These are phyloP conservation scores for Fusarium albosuccineum DNA, from an alignment of 2,329 filamentous ascomycete genomes.

Conservation along the genomic window DNA sequence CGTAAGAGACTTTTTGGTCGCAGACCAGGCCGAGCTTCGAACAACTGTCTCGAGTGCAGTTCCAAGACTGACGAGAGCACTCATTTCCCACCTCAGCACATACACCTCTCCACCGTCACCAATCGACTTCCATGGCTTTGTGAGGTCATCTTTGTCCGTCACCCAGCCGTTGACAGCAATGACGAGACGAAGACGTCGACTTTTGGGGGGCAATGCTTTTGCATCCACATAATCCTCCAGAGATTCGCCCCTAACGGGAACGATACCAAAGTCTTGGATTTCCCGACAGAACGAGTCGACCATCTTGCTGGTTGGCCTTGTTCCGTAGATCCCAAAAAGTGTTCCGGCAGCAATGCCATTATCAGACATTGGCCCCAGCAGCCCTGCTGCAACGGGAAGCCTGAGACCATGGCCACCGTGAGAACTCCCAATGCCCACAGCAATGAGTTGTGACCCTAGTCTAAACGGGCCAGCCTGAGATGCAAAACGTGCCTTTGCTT, in stretches of 20 bases:
- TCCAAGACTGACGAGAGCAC: constrained; percentile 82
- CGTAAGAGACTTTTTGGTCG: constrained; percentile 68
- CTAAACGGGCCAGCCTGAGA: constrained; percentile 63
- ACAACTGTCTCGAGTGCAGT: constrained; percentile 82
- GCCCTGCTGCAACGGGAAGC: constrained; percentile 78
- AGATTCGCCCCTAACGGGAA: constrained; percentile 73
- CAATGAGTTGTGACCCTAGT: constrained; percentile 81
- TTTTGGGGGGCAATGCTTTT: constrained; percentile 64
- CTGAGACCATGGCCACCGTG: constrained; percentile 83
- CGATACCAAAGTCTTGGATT: constrained; percentile 88
- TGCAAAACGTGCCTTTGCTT: constrained; percentile 76
- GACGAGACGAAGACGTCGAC: constrained; percentile 81
- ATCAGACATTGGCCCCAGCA: constrained; percentile 84
- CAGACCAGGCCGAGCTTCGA: constrained; percentile 83
- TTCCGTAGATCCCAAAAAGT: constrained; percentile 92
- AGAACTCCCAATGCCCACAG: constrained; percentile 82
- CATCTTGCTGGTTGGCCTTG: constrained; percentile 84
- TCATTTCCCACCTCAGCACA: constrained; percentile 84
- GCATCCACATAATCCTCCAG: constrained; percentile 60
- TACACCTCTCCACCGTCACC: constrained; percentile 83
- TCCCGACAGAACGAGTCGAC: constrained; percentile 90
- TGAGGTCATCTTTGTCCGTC: constrained; percentile 76
- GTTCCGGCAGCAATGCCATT: constrained; percentile 84
- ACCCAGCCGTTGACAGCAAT: constrained; percentile 89
- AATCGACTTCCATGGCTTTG: constrained; percentile 81